Conservation (phyloP, 116 monocot species). For the Dioscorea cayenensis region DNA sequence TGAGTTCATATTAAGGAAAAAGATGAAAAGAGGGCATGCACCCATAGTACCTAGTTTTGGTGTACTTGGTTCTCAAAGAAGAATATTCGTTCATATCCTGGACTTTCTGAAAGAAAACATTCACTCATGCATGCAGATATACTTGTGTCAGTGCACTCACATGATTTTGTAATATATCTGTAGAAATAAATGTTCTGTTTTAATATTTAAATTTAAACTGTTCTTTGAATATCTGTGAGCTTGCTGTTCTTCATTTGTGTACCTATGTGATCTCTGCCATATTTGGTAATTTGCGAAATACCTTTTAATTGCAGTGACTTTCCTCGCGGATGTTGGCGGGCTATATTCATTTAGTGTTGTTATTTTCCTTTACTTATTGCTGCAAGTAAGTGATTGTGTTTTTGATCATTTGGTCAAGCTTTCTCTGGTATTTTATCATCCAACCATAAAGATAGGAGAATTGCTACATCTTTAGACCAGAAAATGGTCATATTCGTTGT, state of each 20-base stretch:
- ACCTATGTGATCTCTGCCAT: neutral
- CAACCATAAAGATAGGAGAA: neutral
- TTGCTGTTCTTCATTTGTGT: neutral
- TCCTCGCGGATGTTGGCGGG: slow-evolving; percentile 73
- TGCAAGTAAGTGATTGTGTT: slow-evolving; percentile 42
- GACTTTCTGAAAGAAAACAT: no score
- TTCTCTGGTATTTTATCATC: neutral
- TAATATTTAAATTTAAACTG: no score
- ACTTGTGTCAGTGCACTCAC: no score
- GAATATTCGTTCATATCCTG: no score
- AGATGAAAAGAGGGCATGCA: no score
- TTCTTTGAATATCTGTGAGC: neutral
- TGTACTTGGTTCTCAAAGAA: no score
- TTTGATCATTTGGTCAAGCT: neutral
- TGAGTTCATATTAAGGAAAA: no score
- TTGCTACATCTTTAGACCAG: neutral
- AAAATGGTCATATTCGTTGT: neutral
- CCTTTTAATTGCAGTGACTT: slow-evolving; percentile 45
- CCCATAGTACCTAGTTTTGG: no score
- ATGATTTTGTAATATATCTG: no score
- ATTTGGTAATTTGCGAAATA: neutral
- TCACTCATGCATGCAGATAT: no score
- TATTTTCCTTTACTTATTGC: slow-evolving; percentile 53
- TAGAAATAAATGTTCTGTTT: no score
- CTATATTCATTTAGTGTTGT: slow-evolving; percentile 61